Evolutionary conservation across 345 rosid genomes (phyloP), one percentile per base, ranked within the genome.

Genomic region (Populus deltoides): DNA sequence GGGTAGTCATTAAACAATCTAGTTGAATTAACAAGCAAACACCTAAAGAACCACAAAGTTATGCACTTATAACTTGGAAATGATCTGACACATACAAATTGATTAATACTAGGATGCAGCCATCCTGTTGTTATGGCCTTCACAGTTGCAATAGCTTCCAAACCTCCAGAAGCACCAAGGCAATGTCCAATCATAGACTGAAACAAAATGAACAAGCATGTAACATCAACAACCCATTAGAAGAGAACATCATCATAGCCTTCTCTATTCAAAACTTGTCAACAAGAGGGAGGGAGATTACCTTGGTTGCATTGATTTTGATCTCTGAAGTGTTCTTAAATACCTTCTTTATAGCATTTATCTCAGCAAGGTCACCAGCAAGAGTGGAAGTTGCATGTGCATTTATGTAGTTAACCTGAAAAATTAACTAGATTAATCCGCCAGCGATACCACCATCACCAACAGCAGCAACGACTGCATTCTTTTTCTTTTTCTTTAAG

Each of bases 171-270:
- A 72, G 99, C 97, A 75, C 99, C 98, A 17, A 97, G 99, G 87
- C 98, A 91, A 83, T 97, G 99, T 71, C 99, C 99, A 72, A 97
- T 94, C 98, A 97, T 91, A 20, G 98, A 97, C 99, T 92, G 90
- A 70, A 83, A 82, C 49, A 77, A 62, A 27, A 72, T 35, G 63
- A 41, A 70, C 38, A 62, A 66, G 66, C 27, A 63, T 29, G 74
- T 59, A 62, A 71, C 11, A 51, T 61, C 49, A 84, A 70, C 57
- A 55, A 61, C 55, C 5, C 15, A 24, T 61, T 67, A 17, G 20
- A 25, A n/a, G 29, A 82, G 8, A 66, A 38, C 43, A 82, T 51
- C 61, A 15, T 8, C 63, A 63, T 7, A 61, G 9, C 66, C 41
- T 27, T 17, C 63, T 59, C 74, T 72, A 53, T 51, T 43, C 13